Base-by-base conservation (phyloP, 495 filamentous ascomycete genomes). In the Penicillium verhagenii region DNA sequence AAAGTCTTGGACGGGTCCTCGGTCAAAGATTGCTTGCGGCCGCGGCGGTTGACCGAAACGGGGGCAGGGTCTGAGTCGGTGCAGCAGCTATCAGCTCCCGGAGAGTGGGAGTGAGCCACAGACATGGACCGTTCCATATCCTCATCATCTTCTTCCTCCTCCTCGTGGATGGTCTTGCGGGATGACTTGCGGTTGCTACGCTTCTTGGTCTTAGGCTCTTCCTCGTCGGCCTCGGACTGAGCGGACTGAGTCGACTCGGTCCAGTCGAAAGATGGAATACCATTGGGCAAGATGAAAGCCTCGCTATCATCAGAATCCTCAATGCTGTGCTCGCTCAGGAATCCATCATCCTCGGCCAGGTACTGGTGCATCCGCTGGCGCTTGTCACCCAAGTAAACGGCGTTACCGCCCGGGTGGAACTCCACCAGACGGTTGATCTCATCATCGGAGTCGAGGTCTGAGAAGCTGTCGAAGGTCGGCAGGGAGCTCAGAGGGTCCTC, bases 1-100 rank as follows among this genome's bases (percentile, higher is more conserved):
- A 97, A 99, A 0, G 91, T 96, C 86, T 99, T 99, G 61, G 91
- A 95, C 4, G 95, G 94, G 63, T 99, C 94, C 58, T 99, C 94
- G 16, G 94, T 97, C 68, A 97, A 72, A 1, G 95, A 97, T 76
- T 99, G 94, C 84, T 99, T 99, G 71, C 94, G 92, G 26, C 94
- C 94, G 53, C 94, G 92, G 59, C 94, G 95, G 73, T 89, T 93
- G 61, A 90, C 83, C 8, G 88, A 89, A 21, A 83, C 81, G 9
- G 82, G 77, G 0, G 79, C 66, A 26, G 81, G 53, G 35, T 77
- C 72, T n/a, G 61, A 59, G 53, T 69, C 66, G 19, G 69, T 57
- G 7, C 50, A 19, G 1, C 57, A 59, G 31, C 31, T 54, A 20
- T 58, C 56, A 29, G 55, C 60, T 19, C 33, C 24, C 1, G 19